These are phyloP conservation scores for Collybia nuda DNA, from an alignment of 768 basidiomycete species.

Conservation along the genomic window DNA sequence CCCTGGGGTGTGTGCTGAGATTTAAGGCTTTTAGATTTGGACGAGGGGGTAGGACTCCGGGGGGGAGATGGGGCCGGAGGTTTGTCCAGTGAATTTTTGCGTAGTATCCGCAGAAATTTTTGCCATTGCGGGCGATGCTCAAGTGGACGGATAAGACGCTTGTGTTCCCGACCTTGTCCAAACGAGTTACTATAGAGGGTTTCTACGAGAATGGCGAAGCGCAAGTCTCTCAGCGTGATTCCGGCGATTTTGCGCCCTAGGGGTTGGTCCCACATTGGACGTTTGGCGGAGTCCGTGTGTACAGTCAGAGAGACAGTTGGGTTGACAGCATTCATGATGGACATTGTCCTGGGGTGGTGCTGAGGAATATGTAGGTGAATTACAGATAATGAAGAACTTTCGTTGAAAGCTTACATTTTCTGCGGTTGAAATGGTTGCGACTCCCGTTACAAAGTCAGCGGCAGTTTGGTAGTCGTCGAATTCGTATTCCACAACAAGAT, in stretches of 20 bases:
- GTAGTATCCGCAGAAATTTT: conserved; percentile 2
- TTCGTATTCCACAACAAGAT: conserved; percentile 13
- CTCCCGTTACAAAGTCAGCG: conserved; percentile 14
- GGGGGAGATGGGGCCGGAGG: neutral
- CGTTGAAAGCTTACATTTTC: conserved; percentile 25
- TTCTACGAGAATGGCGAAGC: conserved; percentile 47
- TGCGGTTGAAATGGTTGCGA: conserved; percentile 15
- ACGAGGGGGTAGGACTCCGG: neutral
- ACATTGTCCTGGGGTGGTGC: conserved; percentile 25
- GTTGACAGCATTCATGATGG: conserved; percentile 10
- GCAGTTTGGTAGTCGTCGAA: conserved; percentile 17
- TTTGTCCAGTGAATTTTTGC: neutral
- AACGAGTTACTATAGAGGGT: conserved; percentile 2
- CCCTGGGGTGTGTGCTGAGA: neutral
- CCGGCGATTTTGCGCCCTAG: conserved; percentile 26
- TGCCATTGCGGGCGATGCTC: neutral
- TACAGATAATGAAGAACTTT: neutral
- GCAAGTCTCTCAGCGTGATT: conserved; percentile 51
- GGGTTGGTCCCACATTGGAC: conserved; percentile 3
- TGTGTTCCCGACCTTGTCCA: neutral
- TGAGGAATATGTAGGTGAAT: conserved; percentile 2
- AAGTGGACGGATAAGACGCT: neutral
- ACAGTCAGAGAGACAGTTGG: conserved; percentile 15
- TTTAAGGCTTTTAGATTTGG: neutral
- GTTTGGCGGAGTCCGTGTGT: conserved; percentile 23